phyloP scores from a whole-genome alignment of 108 stramenopile species.

The Cyclotella cryptica region DNA sequence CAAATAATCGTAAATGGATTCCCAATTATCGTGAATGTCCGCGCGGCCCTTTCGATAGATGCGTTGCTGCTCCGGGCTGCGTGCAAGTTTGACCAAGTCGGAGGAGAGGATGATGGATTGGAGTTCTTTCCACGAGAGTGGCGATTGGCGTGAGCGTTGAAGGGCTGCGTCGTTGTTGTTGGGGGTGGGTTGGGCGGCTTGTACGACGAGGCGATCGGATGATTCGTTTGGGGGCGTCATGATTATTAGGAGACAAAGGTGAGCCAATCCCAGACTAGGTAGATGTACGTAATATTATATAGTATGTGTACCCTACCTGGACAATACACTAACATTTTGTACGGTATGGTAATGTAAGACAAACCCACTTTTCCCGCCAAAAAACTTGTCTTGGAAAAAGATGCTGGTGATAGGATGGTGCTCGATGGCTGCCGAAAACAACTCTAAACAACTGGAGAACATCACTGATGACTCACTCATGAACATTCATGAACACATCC shows the following conservation, averaged over 20 bases:
- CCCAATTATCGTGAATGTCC: constrained; percentile 58
- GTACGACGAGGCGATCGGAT: too few relatives aligned
- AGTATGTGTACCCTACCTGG: too few relatives aligned
- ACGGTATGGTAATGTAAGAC: too few relatives aligned
- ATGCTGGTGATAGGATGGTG: too few relatives aligned
- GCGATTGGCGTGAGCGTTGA: constrained; percentile 19
- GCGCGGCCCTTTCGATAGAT: constrained; percentile 54
- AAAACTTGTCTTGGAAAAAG: too few relatives aligned
- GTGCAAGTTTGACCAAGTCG: constrained; percentile 58
- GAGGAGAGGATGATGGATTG: constrained; percentile 35
- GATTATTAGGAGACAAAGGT: background rate
- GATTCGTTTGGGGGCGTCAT: background rate
- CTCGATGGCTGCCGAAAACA: too few relatives aligned
- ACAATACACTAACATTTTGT: too few relatives aligned
- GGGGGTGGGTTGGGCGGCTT: background rate
- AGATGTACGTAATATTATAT: too few relatives aligned
- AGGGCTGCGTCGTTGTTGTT: constrained; percentile 10
- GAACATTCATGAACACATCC: too few relatives aligned
- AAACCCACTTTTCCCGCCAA: constrained; percentile 1
- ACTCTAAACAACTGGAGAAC: too few relatives aligned
- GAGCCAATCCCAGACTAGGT: background rate
- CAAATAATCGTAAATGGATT: constrained; percentile 70
- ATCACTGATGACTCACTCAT: too few relatives aligned
- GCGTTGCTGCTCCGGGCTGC: constrained; percentile 57
- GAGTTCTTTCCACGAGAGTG: constrained; percentile 40